Conservation (phyloP, 768 basidiomycete genomes). For the Tulasnella sp. region DNA sequence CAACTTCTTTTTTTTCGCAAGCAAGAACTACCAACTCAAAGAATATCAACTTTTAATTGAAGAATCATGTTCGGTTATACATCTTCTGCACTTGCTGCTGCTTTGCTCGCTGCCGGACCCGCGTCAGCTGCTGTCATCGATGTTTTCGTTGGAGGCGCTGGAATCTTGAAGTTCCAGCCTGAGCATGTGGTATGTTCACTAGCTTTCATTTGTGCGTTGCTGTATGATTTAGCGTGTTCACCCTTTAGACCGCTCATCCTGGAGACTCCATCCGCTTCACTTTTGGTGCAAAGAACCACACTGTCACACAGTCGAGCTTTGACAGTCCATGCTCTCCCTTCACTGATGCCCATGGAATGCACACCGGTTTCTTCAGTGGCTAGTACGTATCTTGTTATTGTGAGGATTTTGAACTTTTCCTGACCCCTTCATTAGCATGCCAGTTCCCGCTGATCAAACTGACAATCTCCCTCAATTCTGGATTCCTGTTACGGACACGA, state of each 20-base stretch:
- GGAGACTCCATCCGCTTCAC: slow-evolving; percentile 14
- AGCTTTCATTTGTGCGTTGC: not conserved
- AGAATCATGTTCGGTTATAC: not conserved
- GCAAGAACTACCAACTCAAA: slow-evolving; percentile 4
- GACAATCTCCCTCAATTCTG: slow-evolving; percentile 6
- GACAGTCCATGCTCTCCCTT: slow-evolving; percentile 14
- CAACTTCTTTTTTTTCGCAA: not conserved
- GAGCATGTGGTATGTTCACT: slow-evolving; percentile 9
- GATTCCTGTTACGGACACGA: slow-evolving; percentile 42
- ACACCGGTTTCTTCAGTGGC: slow-evolving; percentile 17
- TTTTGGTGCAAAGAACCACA: slow-evolving; percentile 16
- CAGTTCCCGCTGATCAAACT: slow-evolving; percentile 32
- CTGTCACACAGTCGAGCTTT: slow-evolving; percentile 17
- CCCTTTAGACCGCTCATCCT: not conserved
- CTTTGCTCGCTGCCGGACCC: slow-evolving; percentile 1
- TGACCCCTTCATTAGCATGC: slow-evolving; percentile 21
- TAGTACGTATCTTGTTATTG: not conserved
- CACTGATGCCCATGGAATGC: too few relatives aligned
- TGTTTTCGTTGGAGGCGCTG: slow-evolving; percentile 15
- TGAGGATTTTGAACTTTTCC: not conserved
- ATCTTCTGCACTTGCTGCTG: slow-evolving; percentile 6
- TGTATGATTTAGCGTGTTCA: not conserved
- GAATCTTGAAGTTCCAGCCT: slow-evolving; percentile 11
- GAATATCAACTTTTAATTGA: not conserved
- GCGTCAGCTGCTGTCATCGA: slow-evolving; percentile 11